Evolutionary conservation across 176 grass and related monocot genomes (phyloP), one percentile per base, ranked within the genome.

Genomic region (Microstegium vimineum): DNA sequence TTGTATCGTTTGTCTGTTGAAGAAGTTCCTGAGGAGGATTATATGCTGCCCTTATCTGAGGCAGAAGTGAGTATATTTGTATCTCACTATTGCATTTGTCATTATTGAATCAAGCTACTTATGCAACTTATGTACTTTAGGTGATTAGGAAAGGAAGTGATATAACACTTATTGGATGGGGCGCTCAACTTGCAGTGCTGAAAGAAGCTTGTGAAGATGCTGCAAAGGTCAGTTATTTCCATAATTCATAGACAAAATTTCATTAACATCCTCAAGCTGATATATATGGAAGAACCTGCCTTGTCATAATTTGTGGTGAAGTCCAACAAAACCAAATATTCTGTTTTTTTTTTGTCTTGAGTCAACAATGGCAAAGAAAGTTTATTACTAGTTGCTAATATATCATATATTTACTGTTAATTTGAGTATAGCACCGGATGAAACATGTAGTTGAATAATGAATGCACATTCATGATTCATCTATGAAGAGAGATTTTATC

Each of bases 151-250:
- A 90, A 88, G 95, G 95, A 70, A 85, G 78, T 62, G 93, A 98
- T 81, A 91, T 98, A 88, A 93, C 95, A 70, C 84, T 95, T 64
- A 71, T 98, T 83, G 90, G 95, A 27, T 98, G 95, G 95, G 95
- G 95, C 81, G 92, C 95, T 69, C 95, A 98, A 83, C 92, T 98
- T 83, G 84, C 82, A 17, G 66, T 98, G 63, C 82, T 95, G 42
- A 89, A 95, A 90, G 90, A 95, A 91, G 92, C 95, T 10, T 93
- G 89, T 49, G 88, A 93, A 86, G 90, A 89, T 69, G 95, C 87
- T 82, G 90, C 90, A 80, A 98, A 93, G 92, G 92, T 95, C 37
- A 45, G 54, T 73, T 64, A 14, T 66, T 72, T 46, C 61, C 16
- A 42, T 1, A 66, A 2, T 40, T 79, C 41, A 17, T 66, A 20